Conservation (phyloP, 208 protist genomes). For the Lotmaria passim region DNA sequence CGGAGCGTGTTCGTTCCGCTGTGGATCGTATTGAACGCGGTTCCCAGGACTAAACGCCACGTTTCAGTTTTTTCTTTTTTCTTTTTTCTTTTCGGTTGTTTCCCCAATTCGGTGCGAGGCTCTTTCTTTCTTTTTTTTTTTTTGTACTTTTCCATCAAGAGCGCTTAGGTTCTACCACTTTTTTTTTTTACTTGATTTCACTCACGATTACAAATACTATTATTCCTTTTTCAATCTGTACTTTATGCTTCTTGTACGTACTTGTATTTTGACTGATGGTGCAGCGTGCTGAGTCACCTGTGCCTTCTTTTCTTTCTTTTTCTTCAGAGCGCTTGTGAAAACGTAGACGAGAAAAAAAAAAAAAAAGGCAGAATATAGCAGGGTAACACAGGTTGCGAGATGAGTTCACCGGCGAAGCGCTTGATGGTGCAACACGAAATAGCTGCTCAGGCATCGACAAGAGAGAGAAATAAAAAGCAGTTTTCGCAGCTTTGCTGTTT, state of each 20-base stretch:
- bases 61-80: constrained; percentile 14
- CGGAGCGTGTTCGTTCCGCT: constrained; percentile 37
- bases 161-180: constrained; percentile 1
- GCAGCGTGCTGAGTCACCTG: background rate
- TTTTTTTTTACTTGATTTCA: background rate
- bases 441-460: too few relatives aligned
- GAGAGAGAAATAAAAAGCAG: too few relatives aligned
- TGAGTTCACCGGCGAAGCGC: too few relatives aligned
- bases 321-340: background rate
- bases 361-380: too few relatives aligned
- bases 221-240: background rate
- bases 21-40: constrained; percentile 38
- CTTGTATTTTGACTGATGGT: background rate
- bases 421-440: too few relatives aligned
- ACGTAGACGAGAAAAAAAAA: background rate
- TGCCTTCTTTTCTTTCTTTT: constrained; percentile 2
- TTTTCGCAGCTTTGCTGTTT: too few relatives aligned
- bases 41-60: constrained; percentile 1
- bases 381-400: too few relatives aligned
- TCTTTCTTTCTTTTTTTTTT: constrained; percentile 17
- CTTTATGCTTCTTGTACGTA: constrained; percentile 2
- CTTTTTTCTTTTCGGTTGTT: constrained; percentile 3
- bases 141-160: constrained; percentile 15
- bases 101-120: background rate
- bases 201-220: background rate